These are phyloP conservation scores for Linanthus parryae DNA, from an alignment of 148 eudicot genomes.

Conservation along the genomic window DNA sequence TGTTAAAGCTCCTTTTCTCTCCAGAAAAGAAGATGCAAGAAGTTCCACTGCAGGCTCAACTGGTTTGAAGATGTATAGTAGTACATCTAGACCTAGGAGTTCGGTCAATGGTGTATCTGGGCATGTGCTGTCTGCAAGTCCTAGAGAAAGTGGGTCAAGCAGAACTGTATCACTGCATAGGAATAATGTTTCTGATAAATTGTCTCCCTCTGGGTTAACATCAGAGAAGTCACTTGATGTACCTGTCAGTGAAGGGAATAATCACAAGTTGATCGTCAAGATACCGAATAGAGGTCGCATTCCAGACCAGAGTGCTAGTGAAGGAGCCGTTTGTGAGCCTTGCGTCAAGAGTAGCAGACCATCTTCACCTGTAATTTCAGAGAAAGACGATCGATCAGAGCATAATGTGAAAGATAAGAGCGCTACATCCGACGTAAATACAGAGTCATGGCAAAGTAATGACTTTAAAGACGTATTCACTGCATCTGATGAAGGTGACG, in stretches of 20 bases:
- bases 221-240: constrained; percentile 35
- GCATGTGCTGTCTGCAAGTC: constrained; percentile 27
- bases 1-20: constrained; percentile 29
- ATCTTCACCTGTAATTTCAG: constrained; percentile 54
- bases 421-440: constrained; percentile 23
- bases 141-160: constrained; percentile 30
- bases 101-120: constrained; percentile 38
- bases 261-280: constrained; percentile 73
- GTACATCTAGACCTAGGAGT: constrained; percentile 50
- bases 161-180: constrained; percentile 30
- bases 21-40: constrained; percentile 58
- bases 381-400: constrained; percentile 49
- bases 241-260: constrained; percentile 33
- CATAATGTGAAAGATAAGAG: constrained; percentile 26
- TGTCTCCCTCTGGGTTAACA: constrained; percentile 23
- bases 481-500: constrained; percentile 40
- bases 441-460: constrained; percentile 39
- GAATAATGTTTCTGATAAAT: constrained; percentile 40
- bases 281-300: constrained; percentile 62
- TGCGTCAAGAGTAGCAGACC: constrained; percentile 44
- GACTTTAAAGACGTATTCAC: constrained; percentile 35
- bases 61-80: constrained; percentile 28
- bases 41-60: constrained; percentile 47
- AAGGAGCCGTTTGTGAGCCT: constrained; percentile 43
- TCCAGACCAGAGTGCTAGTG: constrained; percentile 47